Conservation (phyloP, 2,329 filamentous ascomycete species). For the Decorospora gaudefroyi region DNA sequence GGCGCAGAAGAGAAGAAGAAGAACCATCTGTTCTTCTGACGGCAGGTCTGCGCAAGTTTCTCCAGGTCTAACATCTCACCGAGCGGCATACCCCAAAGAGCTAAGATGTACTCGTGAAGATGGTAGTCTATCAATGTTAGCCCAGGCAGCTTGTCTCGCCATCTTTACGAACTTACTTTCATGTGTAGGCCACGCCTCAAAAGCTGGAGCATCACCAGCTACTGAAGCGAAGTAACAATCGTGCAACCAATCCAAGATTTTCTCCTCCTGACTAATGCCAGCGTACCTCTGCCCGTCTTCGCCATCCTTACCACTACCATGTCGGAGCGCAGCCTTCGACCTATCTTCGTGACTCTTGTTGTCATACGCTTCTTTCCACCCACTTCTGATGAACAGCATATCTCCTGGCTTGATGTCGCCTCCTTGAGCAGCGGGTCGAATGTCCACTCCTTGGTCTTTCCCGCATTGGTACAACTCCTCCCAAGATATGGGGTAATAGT, state of each 20-base stretch:
- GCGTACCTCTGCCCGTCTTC: constrained; percentile 52
- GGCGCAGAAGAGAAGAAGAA: constrained; percentile 67
- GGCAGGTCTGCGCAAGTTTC: constrained; percentile 59
- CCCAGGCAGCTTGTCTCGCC: background rate
- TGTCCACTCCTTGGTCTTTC: constrained; percentile 63
- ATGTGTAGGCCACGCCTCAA: constrained; percentile 66
- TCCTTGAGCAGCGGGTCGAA: constrained; percentile 59
- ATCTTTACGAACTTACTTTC: constrained; percentile 33
- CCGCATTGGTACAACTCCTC: constrained; percentile 62
- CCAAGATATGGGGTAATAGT: constrained; percentile 51
- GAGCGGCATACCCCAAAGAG: constrained; percentile 50
- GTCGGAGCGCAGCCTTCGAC: constrained; percentile 48
- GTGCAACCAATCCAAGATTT: constrained; percentile 68
- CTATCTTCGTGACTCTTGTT: constrained; percentile 46
- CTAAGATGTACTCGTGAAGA: constrained; percentile 47
- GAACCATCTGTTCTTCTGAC: constrained; percentile 59
- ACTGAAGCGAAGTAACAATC: constrained; percentile 70
- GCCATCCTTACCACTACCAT: constrained; percentile 49
- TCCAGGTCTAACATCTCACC: constrained; percentile 55
- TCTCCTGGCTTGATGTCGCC: constrained; percentile 65
- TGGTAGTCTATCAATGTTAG: constrained; percentile 32
- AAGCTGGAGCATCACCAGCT: constrained; percentile 64
- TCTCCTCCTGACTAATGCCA: constrained; percentile 59
- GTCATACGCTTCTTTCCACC: constrained; percentile 64
- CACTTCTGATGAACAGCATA: constrained; percentile 67